phyloP scores from a whole-genome alignment of 148 eudicot species.

The Pouteria glomerata region DNA sequence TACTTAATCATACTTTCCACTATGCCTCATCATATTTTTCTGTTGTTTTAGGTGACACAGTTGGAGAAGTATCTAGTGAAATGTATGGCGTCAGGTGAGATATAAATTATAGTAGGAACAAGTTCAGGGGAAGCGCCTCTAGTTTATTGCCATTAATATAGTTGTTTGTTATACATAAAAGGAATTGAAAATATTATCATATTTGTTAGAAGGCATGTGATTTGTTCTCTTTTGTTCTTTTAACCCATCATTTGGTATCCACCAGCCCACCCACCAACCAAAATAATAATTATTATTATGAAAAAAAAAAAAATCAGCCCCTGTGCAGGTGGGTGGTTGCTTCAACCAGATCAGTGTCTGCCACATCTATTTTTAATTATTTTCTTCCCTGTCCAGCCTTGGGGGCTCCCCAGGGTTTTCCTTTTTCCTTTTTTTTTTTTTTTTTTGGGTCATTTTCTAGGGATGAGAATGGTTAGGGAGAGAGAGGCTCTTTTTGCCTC shows the following conservation, averaged over 20 bases:
- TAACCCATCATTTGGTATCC: too few relatives aligned
- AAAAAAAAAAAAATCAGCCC: too few relatives aligned
- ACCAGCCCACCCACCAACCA: not conserved
- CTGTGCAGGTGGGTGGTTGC: too few relatives aligned
- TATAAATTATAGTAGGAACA: not conserved
- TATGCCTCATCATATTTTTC: not conserved
- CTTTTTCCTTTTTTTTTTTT: not conserved
- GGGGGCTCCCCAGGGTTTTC: not conserved
- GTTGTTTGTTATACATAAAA: not conserved
- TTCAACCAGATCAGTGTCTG: too few relatives aligned
- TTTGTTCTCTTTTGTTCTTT: not conserved
- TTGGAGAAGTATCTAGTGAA: conserved; percentile 36
- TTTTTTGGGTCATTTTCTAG: too few relatives aligned
- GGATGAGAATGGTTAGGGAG: too few relatives aligned
- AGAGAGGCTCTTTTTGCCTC: too few relatives aligned
- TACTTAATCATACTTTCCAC: not conserved
- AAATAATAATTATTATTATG: too few relatives aligned
- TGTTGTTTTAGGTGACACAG: conserved; percentile 33
- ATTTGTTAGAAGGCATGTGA: not conserved
- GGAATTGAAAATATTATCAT: not conserved
- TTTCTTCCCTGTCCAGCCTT: not conserved
- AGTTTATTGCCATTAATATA: not conserved
- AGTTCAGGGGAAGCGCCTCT: too few relatives aligned
- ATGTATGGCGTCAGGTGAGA: conserved; percentile 39
- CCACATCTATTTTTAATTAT: not conserved